Evolutionary conservation across 2,329 filamentous ascomycete genomes (phyloP).

Genomic region (Uncinocarpus reesii): DNA sequence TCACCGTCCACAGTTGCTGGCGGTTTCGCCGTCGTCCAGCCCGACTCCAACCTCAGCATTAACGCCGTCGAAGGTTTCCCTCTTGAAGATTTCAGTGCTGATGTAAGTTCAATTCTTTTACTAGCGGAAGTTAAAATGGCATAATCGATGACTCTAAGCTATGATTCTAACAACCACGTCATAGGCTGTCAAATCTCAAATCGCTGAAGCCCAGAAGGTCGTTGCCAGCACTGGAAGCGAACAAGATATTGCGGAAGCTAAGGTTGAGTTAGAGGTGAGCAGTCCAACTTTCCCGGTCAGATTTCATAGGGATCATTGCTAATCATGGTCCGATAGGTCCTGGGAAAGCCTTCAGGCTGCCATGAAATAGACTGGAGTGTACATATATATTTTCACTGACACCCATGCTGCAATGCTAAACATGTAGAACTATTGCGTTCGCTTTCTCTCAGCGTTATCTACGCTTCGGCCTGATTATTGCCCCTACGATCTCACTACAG

Average conservation of each 20-base stretch:
- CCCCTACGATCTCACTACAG: too few species aligned
- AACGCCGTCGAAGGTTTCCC: slow-evolving; percentile 94
- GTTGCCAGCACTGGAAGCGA: slow-evolving; percentile 82
- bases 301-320: neutral
- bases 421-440: slow-evolving; percentile 14
- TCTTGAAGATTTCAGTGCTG: slow-evolving; percentile 89
- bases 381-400: slow-evolving; percentile 30
- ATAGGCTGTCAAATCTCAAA: slow-evolving; percentile 71
- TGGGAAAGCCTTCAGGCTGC: slow-evolving; percentile 42
- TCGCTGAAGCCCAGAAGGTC: slow-evolving; percentile 92
- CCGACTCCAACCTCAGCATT: slow-evolving; percentile 89
- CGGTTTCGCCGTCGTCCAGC: slow-evolving; percentile 94
- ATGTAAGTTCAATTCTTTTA: slow-evolving; percentile 40
- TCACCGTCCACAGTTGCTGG: slow-evolving; percentile 62
- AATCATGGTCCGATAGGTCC: slow-evolving; percentile 30
- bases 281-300: neutral
- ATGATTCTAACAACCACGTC: neutral
- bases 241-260: slow-evolving; percentile 95
- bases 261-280: slow-evolving; percentile 93
- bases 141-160: neutral
- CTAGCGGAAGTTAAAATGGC: neutral
- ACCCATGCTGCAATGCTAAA: slow-evolving; percentile 9
- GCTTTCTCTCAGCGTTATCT: neutral
- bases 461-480: neutral
- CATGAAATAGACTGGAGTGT: slow-evolving; percentile 39